phyloP scores from a whole-genome alignment of 208 protist species.

The Phytomonas sp. region DNA sequence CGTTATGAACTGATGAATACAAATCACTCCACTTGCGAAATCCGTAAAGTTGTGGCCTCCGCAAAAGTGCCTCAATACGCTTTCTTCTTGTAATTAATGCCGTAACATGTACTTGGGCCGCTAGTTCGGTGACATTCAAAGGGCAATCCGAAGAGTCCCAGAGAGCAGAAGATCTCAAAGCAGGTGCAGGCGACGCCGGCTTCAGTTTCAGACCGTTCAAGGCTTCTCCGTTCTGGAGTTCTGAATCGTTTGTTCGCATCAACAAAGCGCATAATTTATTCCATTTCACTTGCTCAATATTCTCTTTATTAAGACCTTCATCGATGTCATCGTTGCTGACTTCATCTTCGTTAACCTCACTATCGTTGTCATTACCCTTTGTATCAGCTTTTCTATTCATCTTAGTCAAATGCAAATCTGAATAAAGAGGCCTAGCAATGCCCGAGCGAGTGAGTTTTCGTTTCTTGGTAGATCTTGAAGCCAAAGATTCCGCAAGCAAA shows the following conservation, averaged over 20 bases:
- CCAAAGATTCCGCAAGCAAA: not conserved
- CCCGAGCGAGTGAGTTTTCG: not conserved
- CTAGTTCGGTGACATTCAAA: not conserved
- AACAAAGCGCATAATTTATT: conserved; percentile 1
- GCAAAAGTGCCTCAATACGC: not conserved
- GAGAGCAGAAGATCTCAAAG: not conserved
- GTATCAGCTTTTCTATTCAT: not conserved
- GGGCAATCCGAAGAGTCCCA: not conserved
- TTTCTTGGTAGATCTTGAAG: not conserved
- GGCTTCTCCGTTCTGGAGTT: conserved; percentile 4
- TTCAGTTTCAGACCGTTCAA: not conserved
- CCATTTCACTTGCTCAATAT: conserved; percentile 5
- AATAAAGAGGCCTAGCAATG: not conserved
- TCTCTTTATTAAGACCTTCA: not conserved
- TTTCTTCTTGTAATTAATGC: not conserved
- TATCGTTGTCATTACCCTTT: conserved; percentile 11
- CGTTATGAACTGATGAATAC: not conserved
- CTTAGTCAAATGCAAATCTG: conserved; percentile 3
- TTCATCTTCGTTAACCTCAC: conserved; percentile 5
- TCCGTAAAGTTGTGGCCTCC: not conserved
- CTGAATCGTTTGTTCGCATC: not conserved
- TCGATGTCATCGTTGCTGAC: not conserved
- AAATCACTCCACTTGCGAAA: not conserved
- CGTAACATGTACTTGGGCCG: not conserved
- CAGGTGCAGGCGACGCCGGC: not conserved